phyloP scores from a whole-genome alignment of 2,329 filamentous ascomycete genomes.

The Apiospora marii region DNA sequence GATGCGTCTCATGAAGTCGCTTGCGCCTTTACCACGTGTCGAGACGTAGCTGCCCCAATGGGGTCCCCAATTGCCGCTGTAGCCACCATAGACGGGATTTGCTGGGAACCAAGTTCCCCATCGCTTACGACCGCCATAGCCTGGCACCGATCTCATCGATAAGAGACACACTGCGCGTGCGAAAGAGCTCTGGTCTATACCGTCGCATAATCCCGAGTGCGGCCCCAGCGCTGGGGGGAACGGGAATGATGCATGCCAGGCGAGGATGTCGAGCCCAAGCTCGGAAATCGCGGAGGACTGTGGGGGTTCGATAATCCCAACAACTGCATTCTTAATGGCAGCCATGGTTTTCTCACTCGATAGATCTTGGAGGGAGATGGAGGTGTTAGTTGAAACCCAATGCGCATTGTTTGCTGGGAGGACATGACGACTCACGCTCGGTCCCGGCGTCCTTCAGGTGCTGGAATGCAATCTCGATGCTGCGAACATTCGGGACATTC shows the following conservation, averaged over 20 bases:
- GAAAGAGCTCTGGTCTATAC: background rate
- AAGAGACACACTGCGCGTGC: background rate
- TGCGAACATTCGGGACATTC: background rate
- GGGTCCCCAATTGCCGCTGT: background rate
- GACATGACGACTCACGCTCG: background rate
- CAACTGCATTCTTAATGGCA: background rate
- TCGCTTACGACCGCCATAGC: background rate
- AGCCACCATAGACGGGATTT: background rate
- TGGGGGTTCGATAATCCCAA: background rate
- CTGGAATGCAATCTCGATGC: background rate
- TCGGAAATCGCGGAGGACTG: background rate
- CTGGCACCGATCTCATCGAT: background rate
- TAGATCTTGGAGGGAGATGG: background rate
- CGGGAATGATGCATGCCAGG: background rate
- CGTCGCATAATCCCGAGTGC: no score
- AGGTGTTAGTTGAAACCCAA: background rate
- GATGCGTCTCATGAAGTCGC: conserved; percentile 28
- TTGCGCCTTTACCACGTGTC: conserved; percentile 23
- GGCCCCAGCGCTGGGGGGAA: background rate
- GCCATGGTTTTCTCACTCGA: background rate
- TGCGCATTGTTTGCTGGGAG: background rate
- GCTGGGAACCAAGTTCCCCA: background rate
- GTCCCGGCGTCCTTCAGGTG: background rate
- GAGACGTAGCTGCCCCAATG: conserved; percentile 12
- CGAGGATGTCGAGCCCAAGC: background rate